Conservation (phyloP, 1,284 basidiomycete species). For the Porogramme epimiltina region DNA sequence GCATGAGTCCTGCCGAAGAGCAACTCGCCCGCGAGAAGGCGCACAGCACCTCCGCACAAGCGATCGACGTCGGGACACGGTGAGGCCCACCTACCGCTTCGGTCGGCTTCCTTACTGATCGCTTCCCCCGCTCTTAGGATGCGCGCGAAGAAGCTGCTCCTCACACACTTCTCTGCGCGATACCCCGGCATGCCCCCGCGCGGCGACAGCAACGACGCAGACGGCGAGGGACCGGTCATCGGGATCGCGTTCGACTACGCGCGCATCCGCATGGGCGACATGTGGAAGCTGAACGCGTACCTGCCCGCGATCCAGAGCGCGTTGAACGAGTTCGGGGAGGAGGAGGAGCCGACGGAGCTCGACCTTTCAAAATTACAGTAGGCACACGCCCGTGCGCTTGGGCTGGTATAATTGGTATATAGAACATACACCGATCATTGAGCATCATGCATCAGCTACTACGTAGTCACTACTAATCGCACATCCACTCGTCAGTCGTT, state of each 20-base stretch:
- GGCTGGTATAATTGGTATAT: no score
- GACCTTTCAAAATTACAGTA: constrained; percentile 20
- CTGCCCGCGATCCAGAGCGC: constrained; percentile 70
- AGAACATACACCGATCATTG: no score
- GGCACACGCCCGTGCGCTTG: no score
- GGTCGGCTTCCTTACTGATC: background rate
- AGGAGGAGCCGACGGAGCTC: constrained; percentile 20
- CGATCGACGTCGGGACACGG: constrained; percentile 76
- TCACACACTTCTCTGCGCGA: constrained; percentile 95
- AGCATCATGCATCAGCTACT: no score
- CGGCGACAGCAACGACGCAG: background rate
- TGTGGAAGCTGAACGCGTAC: constrained; percentile 83
- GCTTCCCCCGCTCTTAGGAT: constrained; percentile 53
- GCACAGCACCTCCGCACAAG: constrained; percentile 90
- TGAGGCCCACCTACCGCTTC: constrained; percentile 34
- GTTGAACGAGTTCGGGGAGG: constrained; percentile 60
- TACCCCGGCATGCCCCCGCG: constrained; percentile 83
- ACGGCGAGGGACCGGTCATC: constrained; percentile 40
- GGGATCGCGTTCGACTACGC: constrained; percentile 85
- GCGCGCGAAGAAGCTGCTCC: constrained; percentile 79
- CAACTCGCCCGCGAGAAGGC: constrained; percentile 78
- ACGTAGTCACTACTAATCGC: no score
- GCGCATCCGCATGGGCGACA: constrained; percentile 69
- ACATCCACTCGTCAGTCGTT: no score
- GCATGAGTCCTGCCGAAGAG: constrained; percentile 79